Conservation (phyloP, 73 alveolate genomes). For the Paramecium pentaurelia region DNA sequence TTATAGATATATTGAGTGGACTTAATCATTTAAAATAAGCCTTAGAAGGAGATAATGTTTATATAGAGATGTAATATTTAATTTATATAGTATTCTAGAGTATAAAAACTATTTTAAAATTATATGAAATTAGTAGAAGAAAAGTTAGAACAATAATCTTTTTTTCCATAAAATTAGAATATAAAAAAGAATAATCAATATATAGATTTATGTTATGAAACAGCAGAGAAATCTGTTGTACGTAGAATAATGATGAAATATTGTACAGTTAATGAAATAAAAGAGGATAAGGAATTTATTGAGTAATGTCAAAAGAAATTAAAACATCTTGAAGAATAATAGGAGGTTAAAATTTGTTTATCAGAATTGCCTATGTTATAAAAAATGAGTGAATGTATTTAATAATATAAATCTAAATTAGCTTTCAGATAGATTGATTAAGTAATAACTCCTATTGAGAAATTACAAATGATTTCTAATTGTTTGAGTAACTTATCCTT, state of each 20-base stretch:
- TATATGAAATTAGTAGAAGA: slow-evolving; percentile 12
- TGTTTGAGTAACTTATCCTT: background rate
- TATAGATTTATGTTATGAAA: background rate
- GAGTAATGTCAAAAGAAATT: background rate
- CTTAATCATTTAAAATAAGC: background rate
- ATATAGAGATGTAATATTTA: background rate
- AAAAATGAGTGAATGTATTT: slow-evolving; percentile 9
- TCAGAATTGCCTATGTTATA: background rate
- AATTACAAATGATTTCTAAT: background rate
- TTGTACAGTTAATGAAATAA: background rate
- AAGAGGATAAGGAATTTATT: background rate
- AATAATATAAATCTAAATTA: background rate
- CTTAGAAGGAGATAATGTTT: background rate
- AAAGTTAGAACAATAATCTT: background rate
- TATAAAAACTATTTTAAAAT: background rate
- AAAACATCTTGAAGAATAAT: background rate
- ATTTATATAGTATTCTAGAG: background rate
- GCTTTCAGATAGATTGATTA: background rate
- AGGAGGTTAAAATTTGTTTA: background rate
- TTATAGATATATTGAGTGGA: slow-evolving; percentile 6
- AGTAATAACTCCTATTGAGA: background rate
- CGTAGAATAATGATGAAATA: background rate
- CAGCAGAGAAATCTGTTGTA: background rate
- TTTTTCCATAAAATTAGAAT: background rate
- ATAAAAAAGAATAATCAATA: background rate